Conservation (phyloP, 345 rosid species). For the Sonneratia alba region DNA sequence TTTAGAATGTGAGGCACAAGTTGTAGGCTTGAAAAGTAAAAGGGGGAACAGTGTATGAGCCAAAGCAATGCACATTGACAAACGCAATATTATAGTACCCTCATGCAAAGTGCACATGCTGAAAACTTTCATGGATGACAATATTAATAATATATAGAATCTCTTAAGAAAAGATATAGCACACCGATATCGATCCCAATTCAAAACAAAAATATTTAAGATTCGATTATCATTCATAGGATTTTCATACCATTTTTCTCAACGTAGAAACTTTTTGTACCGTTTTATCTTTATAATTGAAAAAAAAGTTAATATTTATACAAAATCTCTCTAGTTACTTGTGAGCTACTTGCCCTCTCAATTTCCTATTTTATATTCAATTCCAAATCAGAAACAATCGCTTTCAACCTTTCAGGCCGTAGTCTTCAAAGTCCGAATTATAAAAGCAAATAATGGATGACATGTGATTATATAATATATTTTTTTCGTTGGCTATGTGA, state of each 20-base stretch:
- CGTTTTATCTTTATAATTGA: too few species aligned
- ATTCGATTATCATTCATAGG: too few species aligned
- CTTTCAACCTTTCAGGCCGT: slow-evolving; percentile 24
- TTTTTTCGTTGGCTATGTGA: neutral
- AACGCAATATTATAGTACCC: slow-evolving; percentile 11
- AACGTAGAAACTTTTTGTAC: too few species aligned
- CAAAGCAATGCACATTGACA: slow-evolving; percentile 11
- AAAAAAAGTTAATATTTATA: too few species aligned
- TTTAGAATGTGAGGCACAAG: slow-evolving; percentile 12
- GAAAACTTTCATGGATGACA: neutral
- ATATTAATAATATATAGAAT: neutral
- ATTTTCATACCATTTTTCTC: too few species aligned
- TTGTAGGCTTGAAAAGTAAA: slow-evolving; percentile 9
- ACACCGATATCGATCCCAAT: too few species aligned
- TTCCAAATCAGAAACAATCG: slow-evolving; percentile 28
- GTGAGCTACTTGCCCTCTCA: slow-evolving; percentile 7
- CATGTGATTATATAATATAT: neutral
- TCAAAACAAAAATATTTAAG: too few species aligned
- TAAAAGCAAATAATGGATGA: neutral
- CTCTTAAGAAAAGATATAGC: neutral
- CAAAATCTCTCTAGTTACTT: slow-evolving; percentile 4
- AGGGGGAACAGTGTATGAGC: neutral
- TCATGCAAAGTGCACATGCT: slow-evolving; percentile 10
- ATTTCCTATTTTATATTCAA: slow-evolving; percentile 4
- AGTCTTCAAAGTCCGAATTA: slow-evolving; percentile 19